Evolutionary conservation across 2,329 filamentous ascomycete species (phyloP).

Genomic region (Sporothrix brasiliensis): DNA sequence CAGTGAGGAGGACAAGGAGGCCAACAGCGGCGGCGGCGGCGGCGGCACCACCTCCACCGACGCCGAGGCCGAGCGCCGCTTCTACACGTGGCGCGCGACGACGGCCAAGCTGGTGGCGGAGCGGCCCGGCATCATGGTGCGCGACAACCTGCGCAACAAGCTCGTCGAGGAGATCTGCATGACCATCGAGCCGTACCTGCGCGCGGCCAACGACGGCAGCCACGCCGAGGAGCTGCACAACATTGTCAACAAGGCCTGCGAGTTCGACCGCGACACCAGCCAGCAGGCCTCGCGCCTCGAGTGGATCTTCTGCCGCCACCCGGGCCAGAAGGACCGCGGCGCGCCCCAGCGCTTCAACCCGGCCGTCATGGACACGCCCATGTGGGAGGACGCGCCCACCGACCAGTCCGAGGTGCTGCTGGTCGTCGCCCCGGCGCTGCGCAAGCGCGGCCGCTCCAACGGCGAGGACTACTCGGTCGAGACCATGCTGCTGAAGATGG

Average conservation of each 20-base stretch:
- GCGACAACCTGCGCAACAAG: conserved; percentile 22
- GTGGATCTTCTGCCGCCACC: conserved; percentile 26
- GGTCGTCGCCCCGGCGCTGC: conserved; percentile 24
- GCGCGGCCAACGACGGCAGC: conserved; percentile 23
- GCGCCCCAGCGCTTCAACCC: conserved; percentile 21
- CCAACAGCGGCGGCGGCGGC: neutral
- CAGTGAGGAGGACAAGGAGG: neutral
- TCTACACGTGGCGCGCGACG: conserved; percentile 31
- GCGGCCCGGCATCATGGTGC: neutral
- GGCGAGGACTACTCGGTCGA: conserved; percentile 31
- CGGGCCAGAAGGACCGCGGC: conserved; percentile 12
- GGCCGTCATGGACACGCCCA: conserved; percentile 21
- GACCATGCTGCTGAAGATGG: conserved; percentile 32
- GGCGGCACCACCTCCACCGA: neutral
- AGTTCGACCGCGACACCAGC: conserved; percentile 30
- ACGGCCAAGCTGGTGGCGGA: conserved; percentile 29
- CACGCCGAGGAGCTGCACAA: conserved; percentile 20
- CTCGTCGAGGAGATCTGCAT: conserved; percentile 28
- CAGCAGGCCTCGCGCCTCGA: conserved; percentile 30
- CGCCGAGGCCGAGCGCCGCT: conserved; percentile 30
- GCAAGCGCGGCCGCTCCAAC: conserved; percentile 30
- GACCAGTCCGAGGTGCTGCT: conserved; percentile 24
- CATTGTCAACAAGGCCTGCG: conserved; percentile 32
- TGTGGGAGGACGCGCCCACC: conserved; percentile 17
- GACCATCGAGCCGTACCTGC: conserved; percentile 23